Base-by-base conservation (phyloP, 768 basidiomycete species). In the Mycena floridula region DNA sequence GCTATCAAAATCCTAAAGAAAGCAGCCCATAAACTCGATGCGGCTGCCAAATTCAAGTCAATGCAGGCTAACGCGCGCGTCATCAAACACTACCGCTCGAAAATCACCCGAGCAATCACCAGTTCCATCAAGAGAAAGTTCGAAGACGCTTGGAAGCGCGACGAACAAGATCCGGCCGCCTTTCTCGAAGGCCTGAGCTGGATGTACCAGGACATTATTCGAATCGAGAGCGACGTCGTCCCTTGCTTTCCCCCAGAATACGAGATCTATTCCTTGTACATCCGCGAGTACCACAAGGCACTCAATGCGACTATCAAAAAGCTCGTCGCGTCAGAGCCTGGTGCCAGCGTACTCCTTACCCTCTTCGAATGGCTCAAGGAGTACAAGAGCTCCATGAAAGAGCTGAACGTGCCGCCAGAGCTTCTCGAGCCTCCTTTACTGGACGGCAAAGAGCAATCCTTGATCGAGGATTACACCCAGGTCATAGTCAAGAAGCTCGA, bases 351-450 rank as follows among this genome's bases (percentile, higher is more conserved):
- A 15, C 72, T 98, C 22, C 78, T 99, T 3, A 75, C 81, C 20
- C 75, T 99, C 22, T 88, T 90, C 52, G 88, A 85, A 5, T 97
- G 93, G 92, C 74, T 96, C 42, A 98, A 97, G 66, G 88, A 97
- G 58, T 97, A 98, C 70, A 85, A 87, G 66, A 77, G 81, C 58
- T 89, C 81, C 56, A 97, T 97, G 93, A 91, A 90, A 63, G 93
- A 97, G 55, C 80, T 98, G 41, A 81, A 83, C 37, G 74, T 98
- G 21, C 75, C 91, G 0, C 67, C 80, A 0, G 91, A 91, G 32
- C 76, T 88, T 41, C 69, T 96, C 25, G 81, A 91, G 43, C 96
- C 95, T 0, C 82, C 94, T 0, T 69, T 98, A n/a, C 73, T 99
- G 25, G 93, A 92, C 47, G 95, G 96, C 46, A 92, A 93, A 60